A percentile compares a stretch with the other conserved stretches of the same genome.
Evolutionary conservation across 2,329 filamentous ascomycete genomes (phyloP).

Genomic region (Fusarium xylarioides): DNA sequence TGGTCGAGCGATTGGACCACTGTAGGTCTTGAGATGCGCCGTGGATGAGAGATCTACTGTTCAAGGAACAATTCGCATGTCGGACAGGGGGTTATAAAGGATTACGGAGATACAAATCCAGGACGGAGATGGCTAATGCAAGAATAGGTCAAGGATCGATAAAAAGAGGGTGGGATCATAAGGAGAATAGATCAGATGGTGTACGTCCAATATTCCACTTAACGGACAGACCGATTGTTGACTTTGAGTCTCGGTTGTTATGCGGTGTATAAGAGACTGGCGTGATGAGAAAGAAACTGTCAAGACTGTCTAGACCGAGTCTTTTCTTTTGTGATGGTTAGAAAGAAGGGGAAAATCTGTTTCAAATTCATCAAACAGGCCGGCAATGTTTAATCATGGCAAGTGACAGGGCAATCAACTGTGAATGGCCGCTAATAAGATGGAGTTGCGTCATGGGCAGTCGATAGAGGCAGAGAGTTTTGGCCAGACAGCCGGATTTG

Average conservation of each 20-base stretch:
- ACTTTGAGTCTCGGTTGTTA: constrained; percentile 24
- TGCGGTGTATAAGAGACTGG: constrained; percentile 32
- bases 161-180: constrained; percentile 17
- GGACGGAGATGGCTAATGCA: background rate
- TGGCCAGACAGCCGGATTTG: constrained; percentile 34
- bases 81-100: background rate
- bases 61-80: constrained; percentile 16
- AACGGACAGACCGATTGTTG: constrained; percentile 10
- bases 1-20: background rate
- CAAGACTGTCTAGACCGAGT: constrained; percentile 6
- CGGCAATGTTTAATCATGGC: background rate
- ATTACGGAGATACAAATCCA: background rate
- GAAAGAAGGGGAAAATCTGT: background rate
- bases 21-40: background rate
- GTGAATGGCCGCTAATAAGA: constrained; percentile 18
- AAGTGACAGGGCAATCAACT: constrained; percentile 20
- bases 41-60: constrained; percentile 5
- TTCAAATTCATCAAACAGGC: constrained; percentile 5
- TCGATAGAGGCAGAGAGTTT: constrained; percentile 5
- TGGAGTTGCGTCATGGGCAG: constrained; percentile 39
- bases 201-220: constrained; percentile 21
- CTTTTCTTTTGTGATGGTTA: constrained; percentile 19
- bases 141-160: constrained; percentile 4
- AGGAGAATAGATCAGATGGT: constrained; percentile 17
- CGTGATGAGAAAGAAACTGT: background rate